A percentile compares a stretch with the other conserved stretches of the same genome.
These are phyloP conservation scores for Zymoseptoria crescenta DNA, from an alignment of 2,329 filamentous ascomycete species.

Conservation along the genomic window DNA sequence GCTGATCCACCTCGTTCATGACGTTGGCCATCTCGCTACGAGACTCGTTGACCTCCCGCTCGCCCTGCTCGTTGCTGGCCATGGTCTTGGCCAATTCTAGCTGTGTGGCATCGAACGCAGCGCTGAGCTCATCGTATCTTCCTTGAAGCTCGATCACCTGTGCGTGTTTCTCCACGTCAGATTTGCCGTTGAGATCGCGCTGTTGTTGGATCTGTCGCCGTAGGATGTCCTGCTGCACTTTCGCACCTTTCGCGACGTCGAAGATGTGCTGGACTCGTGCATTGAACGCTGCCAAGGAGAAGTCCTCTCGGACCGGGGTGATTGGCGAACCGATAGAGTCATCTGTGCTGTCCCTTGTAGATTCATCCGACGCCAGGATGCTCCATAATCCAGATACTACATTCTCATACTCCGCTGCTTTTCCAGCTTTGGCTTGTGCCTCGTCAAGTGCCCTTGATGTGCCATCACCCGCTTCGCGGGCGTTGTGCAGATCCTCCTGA, in stretches of 20 bases:
- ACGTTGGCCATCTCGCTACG: conserved; percentile 36
- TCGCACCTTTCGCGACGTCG: conserved; percentile 64
- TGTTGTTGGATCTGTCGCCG: conserved; percentile 93
- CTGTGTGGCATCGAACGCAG: conserved; percentile 21
- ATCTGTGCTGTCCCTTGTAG: conserved; percentile 41
- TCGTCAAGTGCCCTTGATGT: conserved; percentile 15
- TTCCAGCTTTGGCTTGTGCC: conserved; percentile 26
- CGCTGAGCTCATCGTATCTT: conserved; percentile 21
- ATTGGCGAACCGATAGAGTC: conserved; percentile 38
- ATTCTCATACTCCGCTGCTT: conserved; percentile 49
- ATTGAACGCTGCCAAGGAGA: conserved; percentile 68
- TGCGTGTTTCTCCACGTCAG: conserved; percentile 52
- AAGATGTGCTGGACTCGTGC: conserved; percentile 73
- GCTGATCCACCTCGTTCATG: conserved; percentile 30
- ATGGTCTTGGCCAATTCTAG: conserved; percentile 25
- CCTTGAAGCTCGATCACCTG: conserved; percentile 25
- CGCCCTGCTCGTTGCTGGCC: conserved; percentile 21
- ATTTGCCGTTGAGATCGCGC: conserved; percentile 82
- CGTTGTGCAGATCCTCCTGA: conserved; percentile 20
- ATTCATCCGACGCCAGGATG: conserved; percentile 39
- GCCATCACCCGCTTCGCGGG: conserved; percentile 12
- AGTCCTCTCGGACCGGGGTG: conserved; percentile 39
- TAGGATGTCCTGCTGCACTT: conserved; percentile 82
- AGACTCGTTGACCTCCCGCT: conserved; percentile 24
- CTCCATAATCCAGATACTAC: conserved; percentile 47